phyloP scores from a whole-genome alignment of 2,329 filamentous ascomycete genomes.

The Aspergillus eucalypticola region DNA sequence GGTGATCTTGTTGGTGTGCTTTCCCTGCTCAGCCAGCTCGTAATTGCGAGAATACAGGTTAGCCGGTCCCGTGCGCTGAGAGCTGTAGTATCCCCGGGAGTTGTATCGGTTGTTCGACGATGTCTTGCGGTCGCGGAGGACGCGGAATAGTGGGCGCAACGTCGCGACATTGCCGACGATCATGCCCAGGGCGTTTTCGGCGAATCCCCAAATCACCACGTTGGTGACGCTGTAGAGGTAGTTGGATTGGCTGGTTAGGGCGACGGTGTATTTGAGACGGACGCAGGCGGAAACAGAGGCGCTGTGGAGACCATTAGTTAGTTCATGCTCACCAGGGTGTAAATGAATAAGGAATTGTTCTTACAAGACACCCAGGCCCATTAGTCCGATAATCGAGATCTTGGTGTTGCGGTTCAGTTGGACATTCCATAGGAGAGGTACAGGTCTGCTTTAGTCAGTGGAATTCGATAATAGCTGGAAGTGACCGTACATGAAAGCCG shows the following conservation, averaged over 20 bases:
- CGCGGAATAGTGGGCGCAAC: slow-evolving; percentile 47
- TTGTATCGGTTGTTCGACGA: slow-evolving; percentile 15
- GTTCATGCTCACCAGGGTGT: too few species aligned
- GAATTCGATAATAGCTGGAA: slow-evolving; percentile 29
- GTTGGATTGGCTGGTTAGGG: slow-evolving; percentile 42
- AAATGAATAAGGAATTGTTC: slow-evolving; percentile 22
- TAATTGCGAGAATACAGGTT: slow-evolving; percentile 15
- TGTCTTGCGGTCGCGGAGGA: slow-evolving; percentile 21
- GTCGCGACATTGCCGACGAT: slow-evolving; percentile 51
- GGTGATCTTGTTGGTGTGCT: slow-evolving; percentile 11
- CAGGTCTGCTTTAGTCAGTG: slow-evolving; percentile 34
- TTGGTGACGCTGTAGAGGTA: slow-evolving; percentile 45
- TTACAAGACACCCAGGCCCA: slow-evolving; percentile 49
- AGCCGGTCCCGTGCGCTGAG: background rate
- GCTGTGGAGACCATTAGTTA: slow-evolving; percentile 17
- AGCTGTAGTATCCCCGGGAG: slow-evolving; percentile 3
- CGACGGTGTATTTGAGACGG: slow-evolving; percentile 45
- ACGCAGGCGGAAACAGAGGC: slow-evolving; percentile 33
- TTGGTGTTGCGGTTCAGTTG: slow-evolving; percentile 49
- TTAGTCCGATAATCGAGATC: slow-evolving; percentile 47
- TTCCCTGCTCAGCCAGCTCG: slow-evolving; percentile 20
- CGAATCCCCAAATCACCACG: slow-evolving; percentile 50
- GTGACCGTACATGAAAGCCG: slow-evolving; percentile 22
- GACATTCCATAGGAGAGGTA: slow-evolving; percentile 43
- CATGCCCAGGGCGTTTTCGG: slow-evolving; percentile 55